Percentiles rank a stretch among this genome's conserved stretches.
Evolutionary conservation across 768 basidiomycete species (phyloP).

Genomic region (Favolaschia claudopus): DNA sequence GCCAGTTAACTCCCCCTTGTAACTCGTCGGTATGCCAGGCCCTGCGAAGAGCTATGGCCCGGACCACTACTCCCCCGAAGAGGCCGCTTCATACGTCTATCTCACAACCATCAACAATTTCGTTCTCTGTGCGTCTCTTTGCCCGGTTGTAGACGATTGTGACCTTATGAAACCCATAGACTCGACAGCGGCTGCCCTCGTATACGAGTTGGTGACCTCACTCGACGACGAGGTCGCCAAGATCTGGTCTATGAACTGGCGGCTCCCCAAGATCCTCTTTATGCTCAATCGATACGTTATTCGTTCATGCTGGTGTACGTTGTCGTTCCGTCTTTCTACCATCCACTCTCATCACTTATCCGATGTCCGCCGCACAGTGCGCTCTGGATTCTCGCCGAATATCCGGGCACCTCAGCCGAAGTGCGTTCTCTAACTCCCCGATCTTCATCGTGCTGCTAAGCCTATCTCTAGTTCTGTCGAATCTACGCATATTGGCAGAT

Average conservation of each 20-base stretch:
- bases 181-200: conserved; percentile 16
- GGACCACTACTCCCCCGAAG: neutral
- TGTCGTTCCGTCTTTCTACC: neutral
- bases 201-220: conserved; percentile 23
- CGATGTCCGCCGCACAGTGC: neutral
- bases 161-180: neutral
- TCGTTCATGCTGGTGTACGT: conserved; percentile 19
- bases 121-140: conserved; percentile 12
- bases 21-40: conserved; percentile 23
- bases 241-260: conserved; percentile 24
- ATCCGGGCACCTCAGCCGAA: conserved; percentile 9
- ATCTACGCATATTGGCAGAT: conserved; percentile 26
- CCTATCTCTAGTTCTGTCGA: conserved; percentile 12
- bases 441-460: neutral
- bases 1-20: too few relatives aligned
- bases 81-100: neutral
- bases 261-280: conserved; percentile 24
- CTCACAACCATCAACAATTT: conserved; percentile 7
- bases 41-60: conserved; percentile 6
- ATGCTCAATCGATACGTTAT: conserved; percentile 27
- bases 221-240: conserved; percentile 23
- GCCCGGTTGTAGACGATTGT: neutral
- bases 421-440: neutral
- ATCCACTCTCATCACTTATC: neutral
- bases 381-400: conserved; percentile 24